Conservation (phyloP, 805 yeast genomes). For the Torulaspora indica region DNA sequence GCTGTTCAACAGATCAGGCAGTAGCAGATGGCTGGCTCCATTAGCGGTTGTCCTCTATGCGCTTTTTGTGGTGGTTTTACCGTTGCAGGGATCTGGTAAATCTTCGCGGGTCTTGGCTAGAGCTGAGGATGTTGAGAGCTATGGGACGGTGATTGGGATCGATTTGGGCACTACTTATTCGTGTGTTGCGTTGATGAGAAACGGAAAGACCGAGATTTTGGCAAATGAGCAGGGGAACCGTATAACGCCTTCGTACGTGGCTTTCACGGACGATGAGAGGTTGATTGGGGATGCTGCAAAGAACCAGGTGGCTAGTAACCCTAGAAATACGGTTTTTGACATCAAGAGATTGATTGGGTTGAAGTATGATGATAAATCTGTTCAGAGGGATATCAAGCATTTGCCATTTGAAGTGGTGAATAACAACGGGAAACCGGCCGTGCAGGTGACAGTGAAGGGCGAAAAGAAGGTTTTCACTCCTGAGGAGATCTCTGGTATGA, state of each 20-base stretch:
- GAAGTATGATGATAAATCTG: constrained; percentile 69
- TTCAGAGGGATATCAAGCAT: constrained; percentile 77
- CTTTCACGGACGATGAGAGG: constrained; percentile 87
- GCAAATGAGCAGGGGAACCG: constrained; percentile 98
- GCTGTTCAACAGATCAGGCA: constrained; percentile 13
- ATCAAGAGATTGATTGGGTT: constrained; percentile 89
- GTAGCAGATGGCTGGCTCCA: constrained; percentile 44
- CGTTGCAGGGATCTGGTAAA: constrained; percentile 28
- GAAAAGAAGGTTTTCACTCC: constrained; percentile 78
- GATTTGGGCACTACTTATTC: constrained; percentile 98
- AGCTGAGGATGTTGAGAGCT: constrained; percentile 42
- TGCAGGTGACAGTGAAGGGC: constrained; percentile 68
- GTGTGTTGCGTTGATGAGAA: constrained; percentile 85
- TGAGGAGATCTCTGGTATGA: constrained; percentile 91
- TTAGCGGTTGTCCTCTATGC: constrained; percentile 37
- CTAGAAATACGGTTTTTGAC: constrained; percentile 80
- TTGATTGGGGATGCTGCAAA: constrained; percentile 95
- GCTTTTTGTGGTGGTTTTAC: constrained; percentile 30
- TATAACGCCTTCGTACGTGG: constrained; percentile 93
- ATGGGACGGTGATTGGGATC: constrained; percentile 79
- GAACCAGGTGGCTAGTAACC: constrained; percentile 90
- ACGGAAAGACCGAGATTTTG: constrained; percentile 84
- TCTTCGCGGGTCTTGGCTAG: constrained; percentile 34
- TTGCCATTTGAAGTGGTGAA: constrained; percentile 70
- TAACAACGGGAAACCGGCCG: constrained; percentile 76